Base-by-base conservation (phyloP, 83 land plant species). In the Picea engelmannii region DNA sequence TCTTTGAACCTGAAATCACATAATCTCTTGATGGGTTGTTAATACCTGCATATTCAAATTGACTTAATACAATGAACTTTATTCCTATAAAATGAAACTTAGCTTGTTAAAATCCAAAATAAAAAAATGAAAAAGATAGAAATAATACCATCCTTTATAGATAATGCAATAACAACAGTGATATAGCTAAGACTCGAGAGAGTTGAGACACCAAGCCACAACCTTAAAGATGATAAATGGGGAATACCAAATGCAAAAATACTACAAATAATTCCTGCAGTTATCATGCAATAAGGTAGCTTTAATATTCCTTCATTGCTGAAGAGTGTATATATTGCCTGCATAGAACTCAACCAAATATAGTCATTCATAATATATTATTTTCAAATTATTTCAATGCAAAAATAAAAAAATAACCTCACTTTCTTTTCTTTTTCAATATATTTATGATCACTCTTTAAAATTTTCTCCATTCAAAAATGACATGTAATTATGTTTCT, bases 181-280 rank as follows among this genome's bases (percentile, higher is more conserved):
- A 93, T 91, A 59, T 91, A 93, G 17, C 91, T 70, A 1, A 89
- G 80, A 62, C 86, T 89, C 62, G 91, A 79, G 64, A 86, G 6
- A 20, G 95, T 89, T 3, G 95, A 89, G 76, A 91, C 76, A 21
- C 89, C 92, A 20, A 93, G 83, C 95, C 95, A 93, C 49, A 93
- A 31, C 62, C 92, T 52, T 18, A 93, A 65, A 71, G 92, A 92
- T 75, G 95, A 93, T 65, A 93, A 71, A 80, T 91, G 89, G 1
- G 95, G 95, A 52, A 88, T 87, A 9, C 81, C 78, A 62, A 93
- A 86, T 31, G 95, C 95, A 86, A 93, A 93, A 59, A 89, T 17
- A 15, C 87, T 84, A 80, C 95, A 93, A 16, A 86, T 90, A 61
- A 89, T 24, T 9, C 95, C 95, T 69, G 92, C 86, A 31, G 89